These are phyloP conservation scores for Ustilago bromivora DNA, from an alignment of 1,284 basidiomycete genomes.

Conservation along the genomic window DNA sequence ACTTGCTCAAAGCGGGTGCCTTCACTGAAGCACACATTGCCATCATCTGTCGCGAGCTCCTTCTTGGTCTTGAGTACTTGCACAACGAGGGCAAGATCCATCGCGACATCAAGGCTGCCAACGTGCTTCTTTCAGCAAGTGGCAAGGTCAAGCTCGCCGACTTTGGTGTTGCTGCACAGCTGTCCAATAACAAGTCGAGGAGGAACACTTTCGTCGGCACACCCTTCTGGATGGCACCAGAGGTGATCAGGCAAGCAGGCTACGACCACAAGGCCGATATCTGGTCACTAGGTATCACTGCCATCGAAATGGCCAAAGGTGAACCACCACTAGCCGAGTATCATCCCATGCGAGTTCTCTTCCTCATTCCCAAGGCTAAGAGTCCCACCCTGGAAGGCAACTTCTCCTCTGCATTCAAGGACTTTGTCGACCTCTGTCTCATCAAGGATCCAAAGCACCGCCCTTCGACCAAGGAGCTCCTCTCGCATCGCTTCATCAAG, in stretches of 20 bases:
- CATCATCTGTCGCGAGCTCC: slow-evolving; percentile 89
- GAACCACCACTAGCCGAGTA: slow-evolving; percentile 72
- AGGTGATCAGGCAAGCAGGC: slow-evolving; percentile 95
- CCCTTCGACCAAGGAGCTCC: slow-evolving; percentile 87
- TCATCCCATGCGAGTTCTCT: slow-evolving; percentile 72
- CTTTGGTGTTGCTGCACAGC: slow-evolving; percentile 93
- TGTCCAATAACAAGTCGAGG: slow-evolving; percentile 80
- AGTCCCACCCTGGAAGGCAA: slow-evolving; percentile 88
- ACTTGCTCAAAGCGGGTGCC: slow-evolving; percentile 88
- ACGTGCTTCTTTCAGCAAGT: slow-evolving; percentile 87
- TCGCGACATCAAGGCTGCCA: slow-evolving; percentile 98
- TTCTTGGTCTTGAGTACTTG: slow-evolving; percentile 93
- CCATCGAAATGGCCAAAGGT: slow-evolving; percentile 72
- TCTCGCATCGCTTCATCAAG: slow-evolving; percentile 91
- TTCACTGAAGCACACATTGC: slow-evolving; percentile 94
- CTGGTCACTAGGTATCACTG: slow-evolving; percentile 72
- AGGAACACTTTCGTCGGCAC: slow-evolving; percentile 92
- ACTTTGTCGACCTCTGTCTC: slow-evolving; percentile 89
- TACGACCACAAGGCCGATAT: slow-evolving; percentile 72
- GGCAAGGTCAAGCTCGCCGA: slow-evolving; percentile 97
- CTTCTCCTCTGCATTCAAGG: slow-evolving; percentile 87
- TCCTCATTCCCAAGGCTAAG: slow-evolving; percentile 76
- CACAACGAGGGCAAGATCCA: slow-evolving; percentile 96
- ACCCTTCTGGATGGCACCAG: slow-evolving; percentile 98
- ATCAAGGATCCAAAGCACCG: slow-evolving; percentile 92